These are phyloP conservation scores for Phragmites australis DNA, from an alignment of 176 grass and related monocot species.

Conservation along the genomic window DNA sequence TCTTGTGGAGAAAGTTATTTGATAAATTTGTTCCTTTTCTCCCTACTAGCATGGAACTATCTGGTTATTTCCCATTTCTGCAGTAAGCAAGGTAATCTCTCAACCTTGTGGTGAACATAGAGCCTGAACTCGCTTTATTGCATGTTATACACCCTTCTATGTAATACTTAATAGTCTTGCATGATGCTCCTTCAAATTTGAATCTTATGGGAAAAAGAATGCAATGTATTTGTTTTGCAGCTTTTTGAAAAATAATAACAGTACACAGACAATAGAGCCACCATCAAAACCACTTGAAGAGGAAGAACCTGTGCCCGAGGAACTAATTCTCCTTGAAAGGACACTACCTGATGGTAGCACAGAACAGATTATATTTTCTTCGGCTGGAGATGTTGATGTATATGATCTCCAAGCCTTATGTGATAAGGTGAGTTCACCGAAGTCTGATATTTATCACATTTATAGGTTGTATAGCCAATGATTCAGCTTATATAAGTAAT, in stretches of 20 bases:
- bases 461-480: conserved; percentile 10
- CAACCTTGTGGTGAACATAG: not conserved
- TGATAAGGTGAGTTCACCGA: conserved; percentile 67
- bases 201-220: not conserved
- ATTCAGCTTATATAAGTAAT: not conserved
- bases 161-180: not conserved
- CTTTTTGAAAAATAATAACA: conserved; percentile 69
- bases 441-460: conserved; percentile 22
- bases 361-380: conserved; percentile 94
- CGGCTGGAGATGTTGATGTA: conserved; percentile 76
- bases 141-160: not conserved
- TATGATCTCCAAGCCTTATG: conserved; percentile 87
- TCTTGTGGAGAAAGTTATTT: not conserved
- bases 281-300: conserved; percentile 61
- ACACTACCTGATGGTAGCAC: conserved; percentile 68
- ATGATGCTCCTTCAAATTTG: not conserved
- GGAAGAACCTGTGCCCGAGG: conserved; percentile 66
- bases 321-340: conserved; percentile 77
- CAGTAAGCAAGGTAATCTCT: not conserved
- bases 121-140: not conserved
- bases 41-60: conserved; percentile 1
- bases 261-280: conserved; percentile 71
- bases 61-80: not conserved
- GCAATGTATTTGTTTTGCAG: conserved; percentile 44
- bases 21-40: not conserved